Percentiles rank a stretch among this genome's conserved stretches.
Evolutionary conservation across 1,139 yeast genomes (phyloP).

Genomic region (Pichia cactophila): DNA sequence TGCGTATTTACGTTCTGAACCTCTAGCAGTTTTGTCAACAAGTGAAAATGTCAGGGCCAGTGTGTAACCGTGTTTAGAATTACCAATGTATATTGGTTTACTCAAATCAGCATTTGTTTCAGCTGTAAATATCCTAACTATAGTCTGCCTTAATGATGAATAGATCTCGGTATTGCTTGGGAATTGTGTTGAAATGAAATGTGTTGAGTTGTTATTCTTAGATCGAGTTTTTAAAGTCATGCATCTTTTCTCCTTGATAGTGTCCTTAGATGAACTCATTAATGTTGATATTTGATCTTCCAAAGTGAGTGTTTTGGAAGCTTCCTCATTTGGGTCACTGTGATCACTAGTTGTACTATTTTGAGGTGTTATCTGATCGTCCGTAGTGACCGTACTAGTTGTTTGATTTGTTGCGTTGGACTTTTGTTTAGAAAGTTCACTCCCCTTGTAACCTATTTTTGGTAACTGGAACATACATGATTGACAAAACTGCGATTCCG

Average conservation of each 20-base stretch:
- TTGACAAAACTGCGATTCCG: slow-evolving; percentile 43
- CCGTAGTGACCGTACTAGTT: not conserved
- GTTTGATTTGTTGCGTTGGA: not conserved
- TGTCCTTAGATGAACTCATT: slow-evolving; percentile 1
- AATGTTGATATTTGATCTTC: slow-evolving; percentile 11
- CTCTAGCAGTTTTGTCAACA: slow-evolving; percentile 65
- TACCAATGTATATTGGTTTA: slow-evolving; percentile 68
- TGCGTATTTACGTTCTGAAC: slow-evolving; percentile 69
- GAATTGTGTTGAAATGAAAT: slow-evolving; percentile 50
- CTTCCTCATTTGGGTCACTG: not conserved
- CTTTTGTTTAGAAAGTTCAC: not conserved
- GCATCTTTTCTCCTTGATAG: slow-evolving; percentile 3
- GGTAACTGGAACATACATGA: slow-evolving; percentile 43
- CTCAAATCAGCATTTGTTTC: slow-evolving; percentile 62
- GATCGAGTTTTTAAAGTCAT: slow-evolving; percentile 15
- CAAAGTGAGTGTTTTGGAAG: slow-evolving; percentile 7
- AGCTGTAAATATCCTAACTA: slow-evolving; percentile 61
- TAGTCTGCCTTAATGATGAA: slow-evolving; percentile 50
- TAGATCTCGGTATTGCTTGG: slow-evolving; percentile 50
- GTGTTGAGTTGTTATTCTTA: slow-evolving; percentile 2
- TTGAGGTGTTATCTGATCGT: not conserved
- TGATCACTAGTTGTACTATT: not conserved
- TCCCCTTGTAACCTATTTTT: not conserved
- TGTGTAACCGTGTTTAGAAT: slow-evolving; percentile 59
- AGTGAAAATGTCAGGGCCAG: slow-evolving; percentile 60